These are phyloP conservation scores for Hippophae tibetana DNA, from an alignment of 306 rosid genomes.

Conservation along the genomic window DNA sequence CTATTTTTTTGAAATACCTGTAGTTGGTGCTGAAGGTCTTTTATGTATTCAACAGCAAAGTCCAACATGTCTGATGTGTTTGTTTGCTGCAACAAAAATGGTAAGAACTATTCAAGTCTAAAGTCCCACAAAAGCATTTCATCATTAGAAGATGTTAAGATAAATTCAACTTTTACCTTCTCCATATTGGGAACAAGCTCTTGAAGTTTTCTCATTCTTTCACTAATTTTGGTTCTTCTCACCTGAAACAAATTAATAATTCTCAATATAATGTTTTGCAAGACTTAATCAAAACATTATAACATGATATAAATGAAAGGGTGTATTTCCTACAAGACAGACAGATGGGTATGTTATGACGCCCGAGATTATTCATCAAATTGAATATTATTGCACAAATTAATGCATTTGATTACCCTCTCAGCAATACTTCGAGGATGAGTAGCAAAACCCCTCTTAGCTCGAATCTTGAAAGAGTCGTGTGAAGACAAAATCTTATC, in stretches of 20 bases:
- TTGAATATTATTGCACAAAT: neutral
- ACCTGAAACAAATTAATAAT: slow-evolving; percentile 34
- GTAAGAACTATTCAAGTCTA: neutral
- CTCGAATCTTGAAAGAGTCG: slow-evolving; percentile 88
- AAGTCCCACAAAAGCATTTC: neutral
- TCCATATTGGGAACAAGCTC: slow-evolving; percentile 98
- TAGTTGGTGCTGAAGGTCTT: slow-evolving; percentile 71
- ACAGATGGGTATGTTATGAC: too few species aligned
- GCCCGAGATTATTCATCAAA: too few species aligned
- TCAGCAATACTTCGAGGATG: slow-evolving; percentile 98
- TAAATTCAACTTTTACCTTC: slow-evolving; percentile 42
- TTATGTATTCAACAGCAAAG: slow-evolving; percentile 86
- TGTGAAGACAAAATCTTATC: slow-evolving; percentile 71
- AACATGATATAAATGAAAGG: too few species aligned
- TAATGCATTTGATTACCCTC: slow-evolving; percentile 42
- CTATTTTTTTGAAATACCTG: slow-evolving; percentile 36
- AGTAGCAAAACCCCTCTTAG: slow-evolving; percentile 92
- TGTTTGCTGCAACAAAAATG: slow-evolving; percentile 57
- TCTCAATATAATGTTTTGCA: too few species aligned
- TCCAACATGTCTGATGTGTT: slow-evolving; percentile 97
- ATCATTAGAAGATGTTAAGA: neutral
- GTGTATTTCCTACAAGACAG: too few species aligned
- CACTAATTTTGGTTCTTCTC: slow-evolving; percentile 89
- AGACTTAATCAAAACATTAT: too few species aligned
- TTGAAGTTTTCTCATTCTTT: slow-evolving; percentile 91